Evolutionary conservation across 2,329 filamentous ascomycete species (phyloP).

Genomic region (Erysiphe neolycopersici): DNA sequence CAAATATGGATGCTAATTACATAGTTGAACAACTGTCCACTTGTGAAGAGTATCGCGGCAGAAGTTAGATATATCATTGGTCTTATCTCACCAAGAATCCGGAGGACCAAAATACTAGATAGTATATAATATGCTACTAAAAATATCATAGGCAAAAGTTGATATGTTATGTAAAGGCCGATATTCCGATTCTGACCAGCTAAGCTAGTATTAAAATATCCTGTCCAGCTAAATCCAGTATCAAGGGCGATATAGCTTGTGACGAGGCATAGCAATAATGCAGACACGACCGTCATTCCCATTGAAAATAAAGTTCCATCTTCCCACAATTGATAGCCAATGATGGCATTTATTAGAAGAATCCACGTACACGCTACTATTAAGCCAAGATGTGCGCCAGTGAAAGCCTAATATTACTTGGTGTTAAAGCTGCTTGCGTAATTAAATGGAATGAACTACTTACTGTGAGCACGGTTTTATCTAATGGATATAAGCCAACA

Average conservation of each 20-base stretch:
- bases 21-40: conserved; percentile 92
- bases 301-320: conserved; percentile 75
- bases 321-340: conserved; percentile 82
- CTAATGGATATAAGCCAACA: conserved; percentile 64
- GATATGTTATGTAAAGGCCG: conserved; percentile 80
- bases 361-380: conserved; percentile 79
- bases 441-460: conserved; percentile 12
- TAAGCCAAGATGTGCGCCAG: conserved; percentile 67
- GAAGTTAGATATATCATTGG: conserved; percentile 72
- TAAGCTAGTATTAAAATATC: conserved; percentile 38
- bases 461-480: conserved; percentile 43
- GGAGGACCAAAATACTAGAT: conserved; percentile 59
- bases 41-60: conserved; percentile 59
- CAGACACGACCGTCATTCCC: conserved; percentile 45
- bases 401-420: conserved; percentile 39
- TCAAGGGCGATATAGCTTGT: conserved; percentile 92
- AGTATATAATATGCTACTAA: conserved; percentile 69
- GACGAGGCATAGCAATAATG: conserved; percentile 50
- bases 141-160: conserved; percentile 68
- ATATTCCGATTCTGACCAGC: conserved; percentile 43
- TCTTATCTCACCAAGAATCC: conserved; percentile 61
- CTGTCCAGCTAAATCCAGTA: conserved; percentile 67
- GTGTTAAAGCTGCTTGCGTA: no score
- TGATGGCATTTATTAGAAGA: conserved; percentile 68
- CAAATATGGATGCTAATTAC: conserved; percentile 80